Evolutionary conservation across 2,329 filamentous ascomycete genomes (phyloP).

Genomic region (Apiospora koreana): DNA sequence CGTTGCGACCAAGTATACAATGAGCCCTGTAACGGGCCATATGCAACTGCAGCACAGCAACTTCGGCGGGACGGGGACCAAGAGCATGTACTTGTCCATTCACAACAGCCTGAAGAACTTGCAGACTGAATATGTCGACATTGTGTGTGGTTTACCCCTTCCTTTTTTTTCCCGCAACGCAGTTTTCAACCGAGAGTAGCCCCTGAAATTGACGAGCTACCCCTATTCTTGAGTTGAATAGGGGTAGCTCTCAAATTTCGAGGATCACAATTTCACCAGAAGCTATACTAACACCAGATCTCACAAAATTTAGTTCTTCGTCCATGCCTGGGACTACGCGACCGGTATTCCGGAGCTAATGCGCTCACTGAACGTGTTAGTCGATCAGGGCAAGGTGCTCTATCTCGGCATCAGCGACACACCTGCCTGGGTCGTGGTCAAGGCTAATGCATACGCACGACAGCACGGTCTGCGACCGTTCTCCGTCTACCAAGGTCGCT

Average conservation of each 20-base stretch:
- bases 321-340: slow-evolving; percentile 47
- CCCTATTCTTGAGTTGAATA: too few species aligned
- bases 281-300: neutral
- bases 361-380: slow-evolving; percentile 42
- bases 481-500: slow-evolving; percentile 41
- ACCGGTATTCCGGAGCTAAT: slow-evolving; percentile 44
- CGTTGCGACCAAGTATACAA: slow-evolving; percentile 58
- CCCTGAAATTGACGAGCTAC: too few species aligned
- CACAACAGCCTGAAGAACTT: slow-evolving; percentile 56
- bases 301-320: slow-evolving; percentile 30
- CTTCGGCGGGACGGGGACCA: slow-evolving; percentile 58
- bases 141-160: slow-evolving; percentile 18
- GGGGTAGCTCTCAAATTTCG: too few species aligned
- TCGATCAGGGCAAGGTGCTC: slow-evolving; percentile 42
- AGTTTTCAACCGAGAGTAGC: too few species aligned
- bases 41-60: slow-evolving; percentile 33
- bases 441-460: slow-evolving; percentile 40
- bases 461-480: slow-evolving; percentile 38
- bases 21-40: slow-evolving; percentile 39
- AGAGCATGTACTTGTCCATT: slow-evolving; percentile 57
- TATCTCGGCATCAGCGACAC: slow-evolving; percentile 43
- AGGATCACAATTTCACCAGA: neutral
- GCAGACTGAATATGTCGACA: slow-evolving; percentile 57
- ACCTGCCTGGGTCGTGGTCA: slow-evolving; percentile 41
- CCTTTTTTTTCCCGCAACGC: too few species aligned